Evolutionary conservation across 805 yeast genomes (phyloP), one percentile per base, ranked within the genome.

Genomic region (Yamadazyma sp.): DNA sequence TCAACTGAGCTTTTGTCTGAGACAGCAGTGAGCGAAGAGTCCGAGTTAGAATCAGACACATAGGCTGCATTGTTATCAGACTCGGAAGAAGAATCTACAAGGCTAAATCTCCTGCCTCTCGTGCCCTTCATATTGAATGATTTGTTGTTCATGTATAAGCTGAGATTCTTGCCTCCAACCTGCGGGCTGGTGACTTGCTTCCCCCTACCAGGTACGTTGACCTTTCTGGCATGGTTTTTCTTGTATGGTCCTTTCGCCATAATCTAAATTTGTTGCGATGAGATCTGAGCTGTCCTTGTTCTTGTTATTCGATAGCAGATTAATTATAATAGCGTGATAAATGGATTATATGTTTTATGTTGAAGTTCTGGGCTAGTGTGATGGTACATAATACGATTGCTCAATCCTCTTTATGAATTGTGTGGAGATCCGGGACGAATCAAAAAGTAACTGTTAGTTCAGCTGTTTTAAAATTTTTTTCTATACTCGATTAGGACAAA

Each of bases 21-120:
- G 6, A 67, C 67, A 2, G 70, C 72, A 0, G 71, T 68, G 21
- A 68, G 49, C 0, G 71, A 65, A 11, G 67, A 60, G 33, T 67
- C 73, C 1, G 68, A 59, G 20, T 36, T 23, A 17, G 55, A 44
- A 18, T 55, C 61, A 9, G 64, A 57, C 3, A 32, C n/a, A n/a
- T n/a, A n/a, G n/a, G n/a, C n/a, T n/a, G n/a, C n/a, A n/a, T n/a
- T n/a, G n/a, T n/a, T 14, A 27, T 34, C 13, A 4, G n/a, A 30
- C 14, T 26, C 32, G 7, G 11, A 52, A 5, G 62, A 46, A 2
- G 66, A 58, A 26, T 60, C 63, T 3, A 55, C 68, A 11, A 67
- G 53, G 45, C 70, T 64, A 38, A 66, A 59, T 31, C 68, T 43
- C 35, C 70, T 36, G n/a, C 17, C 6, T 39, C 47, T 41, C 22